Evolutionary conservation across 2,329 filamentous ascomycete species (phyloP).

Genomic region (Gliomastix tumulicola): DNA sequence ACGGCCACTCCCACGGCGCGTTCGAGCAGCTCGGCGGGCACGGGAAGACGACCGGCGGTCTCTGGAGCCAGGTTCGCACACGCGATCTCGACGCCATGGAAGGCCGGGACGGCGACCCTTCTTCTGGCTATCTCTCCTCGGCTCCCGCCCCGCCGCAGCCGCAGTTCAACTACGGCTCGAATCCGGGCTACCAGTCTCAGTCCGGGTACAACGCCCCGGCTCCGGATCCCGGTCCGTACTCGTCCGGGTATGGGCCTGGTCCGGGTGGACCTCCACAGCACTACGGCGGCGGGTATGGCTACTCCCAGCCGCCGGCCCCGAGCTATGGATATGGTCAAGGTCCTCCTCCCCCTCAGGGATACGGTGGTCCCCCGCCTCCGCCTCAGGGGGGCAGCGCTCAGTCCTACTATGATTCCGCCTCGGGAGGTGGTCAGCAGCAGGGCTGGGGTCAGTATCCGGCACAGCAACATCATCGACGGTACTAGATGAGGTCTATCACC

Average conservation of each 20-base stretch:
- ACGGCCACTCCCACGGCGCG: conserved; percentile 30
- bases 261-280: conserved; percentile 17
- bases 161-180: conserved; percentile 33
- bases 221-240: conserved; percentile 20
- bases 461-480: conserved; percentile 18
- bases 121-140: conserved; percentile 26
- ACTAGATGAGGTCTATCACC: neutral
- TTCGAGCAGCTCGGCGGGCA: conserved; percentile 38
- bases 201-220: conserved; percentile 16
- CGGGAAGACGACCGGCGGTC: conserved; percentile 50
- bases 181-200: conserved; percentile 17
- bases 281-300: conserved; percentile 5
- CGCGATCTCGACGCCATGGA: conserved; percentile 51
- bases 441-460: conserved; percentile 30
- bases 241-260: conserved; percentile 21
- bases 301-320: neutral
- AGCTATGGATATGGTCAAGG: conserved; percentile 6
- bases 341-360: conserved; percentile 16
- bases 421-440: conserved; percentile 15
- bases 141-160: conserved; percentile 27
- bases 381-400: neutral
- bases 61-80: conserved; percentile 55
- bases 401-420: conserved; percentile 2
- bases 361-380: conserved; percentile 12
- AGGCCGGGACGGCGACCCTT: conserved; percentile 33